A percentile compares a stretch with the other conserved stretches of the same genome.
Evolutionary conservation across 2,329 filamentous ascomycete species (phyloP).

Genomic region (Fusarium sacchari): DNA sequence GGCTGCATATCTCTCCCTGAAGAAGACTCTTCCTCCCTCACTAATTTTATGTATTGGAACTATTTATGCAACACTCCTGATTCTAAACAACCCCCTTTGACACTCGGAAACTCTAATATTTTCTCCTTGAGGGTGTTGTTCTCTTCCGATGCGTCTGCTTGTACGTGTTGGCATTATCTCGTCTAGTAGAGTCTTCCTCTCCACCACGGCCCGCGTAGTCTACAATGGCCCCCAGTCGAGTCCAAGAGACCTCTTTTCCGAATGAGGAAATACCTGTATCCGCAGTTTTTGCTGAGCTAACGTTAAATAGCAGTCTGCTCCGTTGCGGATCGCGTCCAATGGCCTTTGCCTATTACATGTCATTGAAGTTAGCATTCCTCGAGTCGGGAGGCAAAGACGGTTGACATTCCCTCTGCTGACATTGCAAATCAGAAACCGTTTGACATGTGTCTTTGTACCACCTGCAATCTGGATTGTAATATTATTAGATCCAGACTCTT

Average conservation of each 20-base stretch:
- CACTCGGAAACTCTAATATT: background rate
- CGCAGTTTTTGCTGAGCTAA: background rate
- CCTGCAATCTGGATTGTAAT: constrained; percentile 1
- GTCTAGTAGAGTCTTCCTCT: constrained; percentile 1
- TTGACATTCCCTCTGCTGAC: constrained; percentile 22
- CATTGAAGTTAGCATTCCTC: constrained; percentile 24
- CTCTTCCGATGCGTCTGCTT: background rate
- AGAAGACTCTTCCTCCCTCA: background rate
- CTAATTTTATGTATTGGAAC: constrained; percentile 4
- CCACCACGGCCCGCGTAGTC: constrained; percentile 27
- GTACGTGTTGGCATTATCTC: background rate
- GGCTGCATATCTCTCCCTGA: constrained; percentile 15
- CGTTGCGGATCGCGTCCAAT: background rate
- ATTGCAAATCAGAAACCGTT: constrained; percentile 24
- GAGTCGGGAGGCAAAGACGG: constrained; percentile 21
- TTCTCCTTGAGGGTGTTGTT: background rate
- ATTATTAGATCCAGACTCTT: background rate
- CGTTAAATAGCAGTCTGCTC: background rate
- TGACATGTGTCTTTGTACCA: constrained; percentile 15
- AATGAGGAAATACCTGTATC: background rate
- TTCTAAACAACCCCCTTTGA: background rate
- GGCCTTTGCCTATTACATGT: background rate
- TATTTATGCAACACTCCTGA: constrained; percentile 7
- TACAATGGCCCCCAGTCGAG: background rate
- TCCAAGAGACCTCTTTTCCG: background rate